Conservation (phyloP, 2,329 filamentous ascomycete genomes). For the Aspergillus sp. region DNA sequence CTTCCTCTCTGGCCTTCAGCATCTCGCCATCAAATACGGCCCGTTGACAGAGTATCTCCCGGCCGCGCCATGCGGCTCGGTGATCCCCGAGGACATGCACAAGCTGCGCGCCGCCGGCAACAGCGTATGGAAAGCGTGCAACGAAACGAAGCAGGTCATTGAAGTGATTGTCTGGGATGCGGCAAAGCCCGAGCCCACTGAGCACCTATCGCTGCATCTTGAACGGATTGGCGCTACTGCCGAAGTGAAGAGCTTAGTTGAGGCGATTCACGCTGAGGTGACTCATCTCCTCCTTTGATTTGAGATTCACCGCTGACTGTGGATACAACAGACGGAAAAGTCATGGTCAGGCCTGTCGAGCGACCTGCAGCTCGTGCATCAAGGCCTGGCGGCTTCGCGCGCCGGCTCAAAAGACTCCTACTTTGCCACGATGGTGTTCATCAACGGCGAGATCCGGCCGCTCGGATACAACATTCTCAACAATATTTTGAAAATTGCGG, state of each 20-base stretch:
- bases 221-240: conserved; percentile 8
- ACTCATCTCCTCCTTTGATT: neutral
- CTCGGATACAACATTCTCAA: conserved; percentile 12
- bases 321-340: conserved; percentile 1
- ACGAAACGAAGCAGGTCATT: conserved; percentile 5
- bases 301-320: neutral
- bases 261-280: conserved; percentile 6
- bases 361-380: conserved; percentile 4
- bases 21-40: conserved; percentile 15
- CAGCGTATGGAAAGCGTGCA: conserved; percentile 3
- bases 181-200: conserved; percentile 4
- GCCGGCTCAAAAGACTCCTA: conserved; percentile 12
- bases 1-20: conserved; percentile 13
- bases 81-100: conserved; percentile 9
- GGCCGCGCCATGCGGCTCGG: conserved; percentile 10
- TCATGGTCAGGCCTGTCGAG: conserved; percentile 5
- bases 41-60: conserved; percentile 11
- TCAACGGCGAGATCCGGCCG: conserved; percentile 9
- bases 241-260: conserved; percentile 1
- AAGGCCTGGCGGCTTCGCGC: conserved; percentile 1
- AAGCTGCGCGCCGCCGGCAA: conserved; percentile 6
- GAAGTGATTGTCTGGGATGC: conserved; percentile 15
- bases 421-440: conserved; percentile 12
- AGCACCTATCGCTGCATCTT: conserved; percentile 5
- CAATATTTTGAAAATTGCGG: conserved; percentile 11